These are phyloP conservation scores for Fusarium sp. DNA, from an alignment of 2,329 filamentous ascomycete genomes.

Conservation along the genomic window DNA sequence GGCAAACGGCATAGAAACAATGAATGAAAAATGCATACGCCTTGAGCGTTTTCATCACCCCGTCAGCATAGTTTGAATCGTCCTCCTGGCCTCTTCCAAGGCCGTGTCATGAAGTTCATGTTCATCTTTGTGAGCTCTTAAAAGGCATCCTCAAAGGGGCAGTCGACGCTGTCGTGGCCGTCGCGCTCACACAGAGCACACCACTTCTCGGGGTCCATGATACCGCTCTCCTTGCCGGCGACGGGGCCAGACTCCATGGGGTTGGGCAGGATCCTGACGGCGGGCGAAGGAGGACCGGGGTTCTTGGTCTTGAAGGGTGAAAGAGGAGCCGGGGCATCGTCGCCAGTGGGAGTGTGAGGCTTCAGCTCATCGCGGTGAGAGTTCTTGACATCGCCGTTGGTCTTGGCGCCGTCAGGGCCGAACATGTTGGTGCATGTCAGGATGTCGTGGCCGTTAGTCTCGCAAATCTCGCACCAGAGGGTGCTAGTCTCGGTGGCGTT, in stretches of 20 bases:
- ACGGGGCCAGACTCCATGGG: constrained; percentile 75
- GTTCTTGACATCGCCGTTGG: constrained; percentile 47
- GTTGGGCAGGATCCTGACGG: constrained; percentile 67
- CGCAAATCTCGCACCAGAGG: constrained; percentile 96
- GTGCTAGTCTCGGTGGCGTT: constrained; percentile 78
- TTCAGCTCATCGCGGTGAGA: constrained; percentile 52
- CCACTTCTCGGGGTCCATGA: constrained; percentile 90
- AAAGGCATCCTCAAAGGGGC: constrained; percentile 88
- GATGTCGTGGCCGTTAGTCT: constrained; percentile 91
- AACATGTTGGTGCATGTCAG: constrained; percentile 95
- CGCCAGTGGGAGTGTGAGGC: constrained; percentile 56
- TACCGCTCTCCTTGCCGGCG: constrained; percentile 81
- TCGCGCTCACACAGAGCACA: constrained; percentile 97
- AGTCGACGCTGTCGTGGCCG: constrained; percentile 95
- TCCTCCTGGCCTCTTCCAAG: constrained; percentile 24
- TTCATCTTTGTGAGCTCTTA: constrained; percentile 48
- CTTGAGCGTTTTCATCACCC: constrained; percentile 45
- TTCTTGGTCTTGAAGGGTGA: constrained; percentile 63
- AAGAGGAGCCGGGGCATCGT: constrained; percentile 66
- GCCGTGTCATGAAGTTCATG: constrained; percentile 34
- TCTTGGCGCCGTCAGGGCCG: constrained; percentile 58
- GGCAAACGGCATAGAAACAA: constrained; percentile 25
- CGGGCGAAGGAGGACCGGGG: constrained; percentile 50
- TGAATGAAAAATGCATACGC: constrained; percentile 31
- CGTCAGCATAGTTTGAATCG: constrained; percentile 32